phyloP scores from a whole-genome alignment of 2,329 filamentous ascomycete genomes.

The Aschersonia sp. region DNA sequence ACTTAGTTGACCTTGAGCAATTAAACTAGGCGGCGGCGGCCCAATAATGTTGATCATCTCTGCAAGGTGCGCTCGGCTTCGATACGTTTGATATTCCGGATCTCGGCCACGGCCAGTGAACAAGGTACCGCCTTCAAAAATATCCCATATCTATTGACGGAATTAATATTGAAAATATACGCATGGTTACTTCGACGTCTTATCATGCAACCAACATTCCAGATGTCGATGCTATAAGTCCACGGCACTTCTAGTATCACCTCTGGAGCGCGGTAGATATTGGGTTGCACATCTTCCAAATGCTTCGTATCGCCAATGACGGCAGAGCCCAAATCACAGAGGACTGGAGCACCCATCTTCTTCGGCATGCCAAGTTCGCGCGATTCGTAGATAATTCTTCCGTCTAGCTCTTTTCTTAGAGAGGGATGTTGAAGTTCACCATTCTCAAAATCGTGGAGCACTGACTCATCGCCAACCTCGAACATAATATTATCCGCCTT shows the following conservation, averaged over 20 bases:
- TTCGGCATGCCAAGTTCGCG: slow-evolving; percentile 20
- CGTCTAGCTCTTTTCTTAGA: slow-evolving; percentile 25
- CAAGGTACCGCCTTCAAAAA: slow-evolving; percentile 29
- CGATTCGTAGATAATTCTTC: slow-evolving; percentile 26
- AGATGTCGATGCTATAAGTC: slow-evolving; percentile 33
- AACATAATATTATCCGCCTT: slow-evolving; percentile 33
- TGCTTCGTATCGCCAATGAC: slow-evolving; percentile 15
- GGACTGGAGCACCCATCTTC: slow-evolving; percentile 17
- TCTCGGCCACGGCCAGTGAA: slow-evolving; percentile 25
- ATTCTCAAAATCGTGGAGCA: slow-evolving; percentile 23
- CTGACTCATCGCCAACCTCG: slow-evolving; percentile 21
- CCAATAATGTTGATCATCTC: slow-evolving; percentile 32
- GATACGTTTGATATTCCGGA: slow-evolving; percentile 21
- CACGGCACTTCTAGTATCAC: slow-evolving; percentile 31
- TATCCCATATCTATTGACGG: slow-evolving; percentile 27
- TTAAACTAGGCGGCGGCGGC: slow-evolving; percentile 20
- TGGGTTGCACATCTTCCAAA: slow-evolving; percentile 23
- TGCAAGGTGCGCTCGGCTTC: slow-evolving; percentile 29
- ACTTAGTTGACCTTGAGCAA: slow-evolving; percentile 14
- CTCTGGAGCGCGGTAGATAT: slow-evolving; percentile 26
- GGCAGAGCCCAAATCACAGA: slow-evolving; percentile 36
- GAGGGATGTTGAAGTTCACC: slow-evolving; percentile 22
- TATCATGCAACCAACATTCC: slow-evolving; percentile 37
- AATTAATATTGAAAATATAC: not conserved
- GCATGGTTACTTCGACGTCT: not conserved